Evolutionary conservation across 2,329 filamentous ascomycete genomes (phyloP).

Genomic region (Aspergillus calidoustus): DNA sequence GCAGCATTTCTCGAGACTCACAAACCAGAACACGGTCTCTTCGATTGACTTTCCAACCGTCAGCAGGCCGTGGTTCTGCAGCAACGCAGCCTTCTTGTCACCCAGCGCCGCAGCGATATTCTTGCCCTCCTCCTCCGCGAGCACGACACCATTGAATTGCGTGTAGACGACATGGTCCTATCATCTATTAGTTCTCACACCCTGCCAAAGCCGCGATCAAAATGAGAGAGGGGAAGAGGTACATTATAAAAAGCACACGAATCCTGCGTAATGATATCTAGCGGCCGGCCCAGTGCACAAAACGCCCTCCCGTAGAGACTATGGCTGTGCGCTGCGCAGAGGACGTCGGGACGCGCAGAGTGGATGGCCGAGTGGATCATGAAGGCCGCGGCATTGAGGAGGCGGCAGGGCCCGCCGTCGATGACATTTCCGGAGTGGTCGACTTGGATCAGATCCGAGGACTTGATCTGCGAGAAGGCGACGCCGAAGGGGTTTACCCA

Average conservation of each 20-base stretch:
- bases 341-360: constrained; percentile 58
- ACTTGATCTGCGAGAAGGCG: constrained; percentile 65
- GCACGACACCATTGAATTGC: constrained; percentile 59
- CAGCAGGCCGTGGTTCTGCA: constrained; percentile 60
- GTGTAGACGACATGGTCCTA: constrained; percentile 58
- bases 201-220: neutral
- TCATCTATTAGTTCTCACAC: neutral
- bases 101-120: constrained; percentile 56
- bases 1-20: constrained; percentile 59
- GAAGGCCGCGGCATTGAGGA: constrained; percentile 55
- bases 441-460: constrained; percentile 70
- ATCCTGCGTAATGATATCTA: constrained; percentile 54
- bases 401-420: constrained; percentile 59
- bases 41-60: constrained; percentile 57
- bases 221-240: too few relatives aligned
- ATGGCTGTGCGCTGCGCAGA: constrained; percentile 61
- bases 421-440: constrained; percentile 65
- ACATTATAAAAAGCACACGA: constrained; percentile 51
- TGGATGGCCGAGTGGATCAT: constrained; percentile 62
- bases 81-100: constrained; percentile 55
- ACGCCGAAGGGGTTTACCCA: constrained; percentile 72
- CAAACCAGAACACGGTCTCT: constrained; percentile 59
- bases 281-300: constrained; percentile 45
- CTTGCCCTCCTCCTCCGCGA: constrained; percentile 58
- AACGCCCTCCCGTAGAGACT: constrained; percentile 56